These are phyloP conservation scores for Lenwebbia sp. DNA, from an alignment of 345 rosid genomes.

Conservation along the genomic window DNA sequence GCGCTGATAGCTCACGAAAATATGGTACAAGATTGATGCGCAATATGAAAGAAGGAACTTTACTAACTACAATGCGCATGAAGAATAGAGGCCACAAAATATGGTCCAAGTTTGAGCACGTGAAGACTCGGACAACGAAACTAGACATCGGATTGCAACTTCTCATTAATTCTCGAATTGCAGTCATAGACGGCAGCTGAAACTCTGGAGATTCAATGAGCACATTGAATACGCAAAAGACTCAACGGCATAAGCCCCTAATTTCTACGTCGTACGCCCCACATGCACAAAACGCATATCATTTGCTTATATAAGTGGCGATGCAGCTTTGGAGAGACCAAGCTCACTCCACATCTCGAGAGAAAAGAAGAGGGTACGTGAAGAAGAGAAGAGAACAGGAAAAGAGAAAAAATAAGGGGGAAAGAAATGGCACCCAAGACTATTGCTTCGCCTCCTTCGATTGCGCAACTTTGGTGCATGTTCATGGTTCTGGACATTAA, in stretches of 20 bases:
- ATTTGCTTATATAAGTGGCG: neutral
- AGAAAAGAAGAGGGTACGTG: neutral
- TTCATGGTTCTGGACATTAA: neutral
- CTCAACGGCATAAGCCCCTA: neutral
- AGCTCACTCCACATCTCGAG: neutral
- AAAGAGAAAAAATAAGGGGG: neutral
- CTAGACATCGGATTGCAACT: neutral
- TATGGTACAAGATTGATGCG: fast-evolving
- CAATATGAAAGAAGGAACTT: neutral
- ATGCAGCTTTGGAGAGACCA: neutral
- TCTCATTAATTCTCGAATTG: neutral
- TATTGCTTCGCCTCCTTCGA: neutral
- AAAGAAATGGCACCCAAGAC: neutral
- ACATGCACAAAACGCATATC: neutral
- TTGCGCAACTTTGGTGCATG: neutral
- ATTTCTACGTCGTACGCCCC: neutral
- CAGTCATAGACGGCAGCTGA: neutral
- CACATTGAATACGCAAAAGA: neutral
- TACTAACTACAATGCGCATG: neutral
- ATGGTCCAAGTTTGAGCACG: neutral
- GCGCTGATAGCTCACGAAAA: neutral
- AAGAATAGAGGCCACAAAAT: neutral
- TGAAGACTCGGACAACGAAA: neutral
- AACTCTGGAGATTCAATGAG: neutral
- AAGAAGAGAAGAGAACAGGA: too few species aligned